These are phyloP conservation scores for Trichoderma arundinaceum DNA, from an alignment of 2,329 filamentous ascomycete species.

Conservation along the genomic window DNA sequence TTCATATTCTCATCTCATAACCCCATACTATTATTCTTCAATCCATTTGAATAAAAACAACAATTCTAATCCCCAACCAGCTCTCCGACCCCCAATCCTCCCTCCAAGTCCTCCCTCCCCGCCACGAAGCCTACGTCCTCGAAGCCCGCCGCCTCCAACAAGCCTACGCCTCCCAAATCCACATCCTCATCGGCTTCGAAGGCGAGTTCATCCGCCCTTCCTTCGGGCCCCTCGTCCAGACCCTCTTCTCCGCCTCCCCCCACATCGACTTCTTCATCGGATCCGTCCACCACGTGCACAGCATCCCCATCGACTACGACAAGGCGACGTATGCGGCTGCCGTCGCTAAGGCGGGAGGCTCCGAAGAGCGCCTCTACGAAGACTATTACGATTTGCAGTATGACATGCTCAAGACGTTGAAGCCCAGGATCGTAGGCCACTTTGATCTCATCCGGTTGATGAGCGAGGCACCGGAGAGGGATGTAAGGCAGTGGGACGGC, in stretches of 20 bases:
- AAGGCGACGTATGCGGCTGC: constrained; percentile 63
- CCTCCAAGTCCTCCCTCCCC: constrained; percentile 55
- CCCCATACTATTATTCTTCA: background rate
- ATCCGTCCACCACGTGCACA: constrained; percentile 87
- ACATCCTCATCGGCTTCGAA: constrained; percentile 89
- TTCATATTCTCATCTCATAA: background rate
- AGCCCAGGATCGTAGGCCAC: constrained; percentile 84
- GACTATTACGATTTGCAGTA: constrained; percentile 89
- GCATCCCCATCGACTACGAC: constrained; percentile 89
- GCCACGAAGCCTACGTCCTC: constrained; percentile 73
- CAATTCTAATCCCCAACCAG: constrained; percentile 35
- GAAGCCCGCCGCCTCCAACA: constrained; percentile 76
- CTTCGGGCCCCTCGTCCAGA: constrained; percentile 62
- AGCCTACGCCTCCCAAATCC: constrained; percentile 72
- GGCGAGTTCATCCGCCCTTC: constrained; percentile 85
- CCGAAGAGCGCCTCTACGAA: constrained; percentile 76
- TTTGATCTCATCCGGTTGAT: constrained; percentile 90
- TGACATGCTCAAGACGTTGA: constrained; percentile 75
- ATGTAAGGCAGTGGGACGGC: constrained; percentile 60
- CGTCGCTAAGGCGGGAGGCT: constrained; percentile 47
- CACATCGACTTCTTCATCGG: constrained; percentile 89
- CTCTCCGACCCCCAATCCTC: constrained; percentile 50
- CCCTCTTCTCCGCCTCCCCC: constrained; percentile 68
- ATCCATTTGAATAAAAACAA: too few species aligned
- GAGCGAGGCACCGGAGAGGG: constrained; percentile 69